Evolutionary conservation across 306 rosid genomes (phyloP), one percentile per base, ranked within the genome.

Genomic region (Cicer arietinum): DNA sequence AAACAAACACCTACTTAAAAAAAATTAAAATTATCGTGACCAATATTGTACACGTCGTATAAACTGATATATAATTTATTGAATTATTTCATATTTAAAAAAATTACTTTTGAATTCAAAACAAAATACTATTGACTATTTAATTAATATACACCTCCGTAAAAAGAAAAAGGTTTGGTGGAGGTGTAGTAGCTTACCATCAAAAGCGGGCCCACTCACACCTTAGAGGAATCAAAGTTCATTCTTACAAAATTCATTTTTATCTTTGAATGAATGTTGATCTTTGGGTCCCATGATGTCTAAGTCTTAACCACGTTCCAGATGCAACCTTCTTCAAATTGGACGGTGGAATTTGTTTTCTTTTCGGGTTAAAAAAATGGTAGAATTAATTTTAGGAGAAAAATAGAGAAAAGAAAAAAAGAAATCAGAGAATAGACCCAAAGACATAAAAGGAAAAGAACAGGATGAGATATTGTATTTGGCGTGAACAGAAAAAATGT

Each of bases 271-370:
- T 81, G 74, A 76, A 80, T 58, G 54, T 73, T 80, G 71, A 69
- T 67, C 73, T 64, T 44, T 54, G 90, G 85, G 85, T 20, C 83
- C 85, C 80, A 39, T 40, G 82, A 70, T 78, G 82, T 61, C 50
- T 72, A 52, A 61, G 78, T 37, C 14, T 13, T 18, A 72, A 71
- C 66, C 44, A 59, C 56, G 79, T 72, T 61, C 68, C 66, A 44
- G 82, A 81, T 84, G 25, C 35, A 54, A 59, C 41, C 44, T 74
- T 56, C 35, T 53, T 10, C 44, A 47, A 52, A 54, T 43, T 41
- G 17, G 67, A 65, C 41, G 45, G 71, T 67, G 13, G 56, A 13
- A 46, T 67, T 18, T 47, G 7, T 13, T 11, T 13, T 20, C 6
- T 18, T 66, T 41, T 41, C 14, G 48, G 72, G 72, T 67, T 22